Percentiles rank a stretch among this genome's conserved stretches.
phyloP scores from a whole-genome alignment of 2,329 filamentous ascomycete species.

The Fusarium nurragi region DNA sequence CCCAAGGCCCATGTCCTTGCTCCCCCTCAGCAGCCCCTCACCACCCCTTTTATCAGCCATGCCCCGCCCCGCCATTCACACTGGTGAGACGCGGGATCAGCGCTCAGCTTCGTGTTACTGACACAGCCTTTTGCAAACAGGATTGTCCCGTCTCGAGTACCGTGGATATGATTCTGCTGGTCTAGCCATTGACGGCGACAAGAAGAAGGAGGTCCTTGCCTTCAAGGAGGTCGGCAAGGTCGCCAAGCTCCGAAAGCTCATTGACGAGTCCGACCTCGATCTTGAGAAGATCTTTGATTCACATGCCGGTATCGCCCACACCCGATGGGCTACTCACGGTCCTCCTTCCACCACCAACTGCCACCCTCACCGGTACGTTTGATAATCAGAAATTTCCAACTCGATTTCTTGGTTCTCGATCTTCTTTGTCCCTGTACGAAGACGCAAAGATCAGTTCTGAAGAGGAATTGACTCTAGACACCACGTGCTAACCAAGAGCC shows the following conservation, averaged over 20 bases:
- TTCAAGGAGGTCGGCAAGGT: slow-evolving; percentile 99
- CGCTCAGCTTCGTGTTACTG: slow-evolving; percentile 43
- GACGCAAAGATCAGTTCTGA: slow-evolving; percentile 13
- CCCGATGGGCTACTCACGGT: slow-evolving; percentile 97
- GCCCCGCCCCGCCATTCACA: slow-evolving; percentile 40
- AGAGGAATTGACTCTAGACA: slow-evolving; percentile 6
- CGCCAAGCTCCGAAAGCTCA: slow-evolving; percentile 92
- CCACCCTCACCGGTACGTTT: slow-evolving; percentile 90
- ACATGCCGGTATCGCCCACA: slow-evolving; percentile 98
- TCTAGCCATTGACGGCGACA: slow-evolving; percentile 95
- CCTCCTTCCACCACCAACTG: slow-evolving; percentile 94
- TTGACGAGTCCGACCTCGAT: slow-evolving; percentile 84
- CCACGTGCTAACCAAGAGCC: slow-evolving; percentile 35
- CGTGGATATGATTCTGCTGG: slow-evolving; percentile 98
- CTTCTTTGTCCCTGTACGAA: background rate
- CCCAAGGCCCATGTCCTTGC: slow-evolving; percentile 1
- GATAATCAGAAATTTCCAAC: background rate
- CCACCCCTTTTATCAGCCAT: slow-evolving; percentile 33
- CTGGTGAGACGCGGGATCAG: slow-evolving; percentile 43
- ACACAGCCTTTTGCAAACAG: slow-evolving; percentile 58
- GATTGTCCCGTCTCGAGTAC: slow-evolving; percentile 95
- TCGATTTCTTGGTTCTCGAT: background rate
- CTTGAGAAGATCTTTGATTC: slow-evolving; percentile 95
- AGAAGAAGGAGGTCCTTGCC: slow-evolving; percentile 96
- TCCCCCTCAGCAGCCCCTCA: slow-evolving; percentile 33